Evolutionary conservation across 169 alveolate genomes (phyloP).

Genomic region (Eimeria necatrix): DNA sequence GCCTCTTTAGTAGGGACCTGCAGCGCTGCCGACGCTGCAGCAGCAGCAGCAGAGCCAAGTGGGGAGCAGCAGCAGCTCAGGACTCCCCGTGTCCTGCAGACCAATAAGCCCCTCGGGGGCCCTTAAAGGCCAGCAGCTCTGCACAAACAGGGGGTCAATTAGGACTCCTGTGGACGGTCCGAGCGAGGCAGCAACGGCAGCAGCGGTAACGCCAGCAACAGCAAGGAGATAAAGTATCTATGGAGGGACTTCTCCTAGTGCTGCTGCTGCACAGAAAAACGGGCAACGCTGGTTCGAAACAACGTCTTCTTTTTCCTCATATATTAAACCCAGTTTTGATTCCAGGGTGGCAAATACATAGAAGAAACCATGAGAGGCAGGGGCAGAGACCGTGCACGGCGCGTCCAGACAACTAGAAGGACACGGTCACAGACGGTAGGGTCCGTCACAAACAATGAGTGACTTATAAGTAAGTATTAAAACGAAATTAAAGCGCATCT

Average conservation of each 20-base stretch:
- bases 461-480: not conserved
- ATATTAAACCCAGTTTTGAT: too few relatives aligned
- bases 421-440: not conserved
- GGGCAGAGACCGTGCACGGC: not conserved
- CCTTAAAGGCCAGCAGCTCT: not conserved
- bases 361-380: not conserved
- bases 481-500: not conserved
- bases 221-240: not conserved
- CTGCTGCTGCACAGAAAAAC: not conserved
- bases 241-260: not conserved
- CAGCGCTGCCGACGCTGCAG: not conserved
- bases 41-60: slow-evolving; percentile 10
- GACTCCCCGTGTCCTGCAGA: too few relatives aligned
- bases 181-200: not conserved
- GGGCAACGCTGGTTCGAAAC: not conserved
- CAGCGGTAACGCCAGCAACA: not conserved
- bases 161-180: not conserved
- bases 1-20: too few relatives aligned
- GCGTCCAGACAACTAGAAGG: not conserved
- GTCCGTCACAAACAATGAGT: not conserved
- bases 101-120: too few relatives aligned
- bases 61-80: not conserved
- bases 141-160: not conserved
- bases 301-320: not conserved
- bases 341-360: too few relatives aligned